Evolutionary conservation across 2,329 filamentous ascomycete genomes (phyloP).

Genomic region (Diaporthe eres): DNA sequence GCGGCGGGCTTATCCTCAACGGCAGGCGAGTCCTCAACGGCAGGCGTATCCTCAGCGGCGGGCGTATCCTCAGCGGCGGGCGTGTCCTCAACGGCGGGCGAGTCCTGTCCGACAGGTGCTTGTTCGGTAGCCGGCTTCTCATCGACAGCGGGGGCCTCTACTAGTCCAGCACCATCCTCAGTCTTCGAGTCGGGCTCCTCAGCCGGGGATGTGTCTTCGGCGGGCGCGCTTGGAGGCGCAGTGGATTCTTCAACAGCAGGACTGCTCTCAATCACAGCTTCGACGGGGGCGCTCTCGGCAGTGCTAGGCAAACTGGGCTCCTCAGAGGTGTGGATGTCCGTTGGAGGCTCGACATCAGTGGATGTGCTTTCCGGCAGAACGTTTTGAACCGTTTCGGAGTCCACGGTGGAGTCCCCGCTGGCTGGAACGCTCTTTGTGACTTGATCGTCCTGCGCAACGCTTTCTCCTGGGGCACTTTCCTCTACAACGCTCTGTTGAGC

Average conservation of each 20-base stretch:
- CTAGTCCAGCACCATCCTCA: background rate
- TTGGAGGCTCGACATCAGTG: background rate
- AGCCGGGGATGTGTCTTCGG: background rate
- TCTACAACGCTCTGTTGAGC: background rate
- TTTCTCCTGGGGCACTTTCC: background rate
- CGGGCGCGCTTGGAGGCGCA: background rate
- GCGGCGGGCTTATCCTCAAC: conserved; percentile 32
- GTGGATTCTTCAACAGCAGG: background rate
- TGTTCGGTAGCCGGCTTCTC: background rate
- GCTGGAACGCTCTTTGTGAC: background rate
- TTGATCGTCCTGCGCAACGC: background rate
- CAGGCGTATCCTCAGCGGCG: background rate
- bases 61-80: conserved; percentile 1
- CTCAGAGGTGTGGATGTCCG: background rate
- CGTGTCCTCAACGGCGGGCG: background rate
- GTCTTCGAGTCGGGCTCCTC: background rate
- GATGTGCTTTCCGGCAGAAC: background rate
- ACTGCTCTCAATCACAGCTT: background rate
- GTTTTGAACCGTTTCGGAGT: conserved; percentile 11
- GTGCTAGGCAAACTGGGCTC: background rate
- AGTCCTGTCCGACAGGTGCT: background rate
- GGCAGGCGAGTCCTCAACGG: conserved; percentile 6
- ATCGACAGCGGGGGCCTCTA: background rate
- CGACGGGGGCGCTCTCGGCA: background rate
- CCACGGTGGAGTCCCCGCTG: background rate